A percentile compares a stretch with the other conserved stretches of the same genome.
Evolutionary conservation across 2,329 filamentous ascomycete genomes (phyloP).

Genomic region (Paecilomyces formosus): DNA sequence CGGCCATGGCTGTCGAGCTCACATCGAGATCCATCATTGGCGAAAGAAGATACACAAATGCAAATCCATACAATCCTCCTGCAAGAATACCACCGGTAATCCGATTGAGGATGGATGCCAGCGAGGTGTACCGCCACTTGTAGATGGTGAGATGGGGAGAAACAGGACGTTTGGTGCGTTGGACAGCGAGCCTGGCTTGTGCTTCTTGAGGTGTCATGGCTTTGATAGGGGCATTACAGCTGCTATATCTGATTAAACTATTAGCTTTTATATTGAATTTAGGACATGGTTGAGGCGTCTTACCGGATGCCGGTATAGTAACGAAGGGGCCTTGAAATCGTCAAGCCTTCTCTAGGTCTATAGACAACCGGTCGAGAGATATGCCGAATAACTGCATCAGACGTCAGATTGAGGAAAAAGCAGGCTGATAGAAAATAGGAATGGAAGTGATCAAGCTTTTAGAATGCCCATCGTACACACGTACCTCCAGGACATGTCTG

Average conservation of each 20-base stretch:
- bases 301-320: not conserved
- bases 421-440: not conserved
- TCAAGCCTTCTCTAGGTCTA: too few species aligned
- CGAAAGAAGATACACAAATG: constrained; percentile 65
- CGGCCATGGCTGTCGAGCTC: constrained; percentile 51
- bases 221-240: not conserved
- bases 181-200: constrained; percentile 53
- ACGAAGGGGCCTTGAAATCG: not conserved
- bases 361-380: not conserved
- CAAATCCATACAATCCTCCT: constrained; percentile 67
- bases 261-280: not conserved
- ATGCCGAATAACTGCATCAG: not conserved
- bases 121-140: constrained; percentile 71
- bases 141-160: constrained; percentile 78
- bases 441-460: not conserved
- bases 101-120: constrained; percentile 64
- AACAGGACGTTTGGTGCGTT: constrained; percentile 71
- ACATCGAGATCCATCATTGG: constrained; percentile 62
- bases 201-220: not conserved
- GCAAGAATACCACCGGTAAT: constrained; percentile 67
- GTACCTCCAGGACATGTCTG: not conserved
- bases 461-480: not conserved
- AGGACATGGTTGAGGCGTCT: not conserved
- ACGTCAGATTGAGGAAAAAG: not conserved
- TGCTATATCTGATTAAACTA: not conserved